A percentile compares a stretch with the other conserved stretches of the same genome.
Conservation (phyloP, 108 stramenopile genomes). For the Pseudonitzschia pungens region DNA sequence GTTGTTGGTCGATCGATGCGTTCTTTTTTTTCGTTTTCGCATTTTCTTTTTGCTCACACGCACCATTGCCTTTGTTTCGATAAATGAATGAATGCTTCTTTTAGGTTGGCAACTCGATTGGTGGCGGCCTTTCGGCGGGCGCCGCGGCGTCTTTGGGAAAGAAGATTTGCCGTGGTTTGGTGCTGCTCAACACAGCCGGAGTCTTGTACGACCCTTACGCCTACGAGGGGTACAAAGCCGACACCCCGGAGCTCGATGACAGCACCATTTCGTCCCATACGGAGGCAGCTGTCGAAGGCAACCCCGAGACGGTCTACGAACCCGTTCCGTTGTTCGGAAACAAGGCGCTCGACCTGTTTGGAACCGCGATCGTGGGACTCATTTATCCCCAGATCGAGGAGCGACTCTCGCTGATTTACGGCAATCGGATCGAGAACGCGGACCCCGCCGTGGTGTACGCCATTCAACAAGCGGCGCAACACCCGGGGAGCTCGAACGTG, state of each 20-base stretch:
- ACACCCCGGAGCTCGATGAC: not conserved
- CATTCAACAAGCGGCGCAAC: conserved; percentile 13
- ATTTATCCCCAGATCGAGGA: conserved; percentile 12
- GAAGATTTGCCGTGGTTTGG: conserved; percentile 32
- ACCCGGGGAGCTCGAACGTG: conserved; percentile 54
- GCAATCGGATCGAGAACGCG: conserved; percentile 4
- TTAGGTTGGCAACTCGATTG: conserved; percentile 8
- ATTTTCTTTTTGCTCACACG: not conserved
- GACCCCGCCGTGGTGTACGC: conserved; percentile 10
- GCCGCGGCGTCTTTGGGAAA: conserved; percentile 38
- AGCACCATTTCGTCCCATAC: not conserved
- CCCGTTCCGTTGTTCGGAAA: conserved; percentile 7
- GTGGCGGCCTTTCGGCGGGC: conserved; percentile 16
- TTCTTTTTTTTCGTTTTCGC: not conserved
- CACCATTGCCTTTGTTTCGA: not conserved
- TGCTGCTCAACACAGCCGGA: conserved; percentile 47
- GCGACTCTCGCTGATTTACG: conserved; percentile 8
- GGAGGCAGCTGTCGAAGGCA: conserved; percentile 6
- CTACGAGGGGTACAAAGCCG: not conserved
- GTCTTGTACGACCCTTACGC: not conserved
- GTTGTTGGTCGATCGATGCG: not conserved
- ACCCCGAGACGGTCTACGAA: not conserved
- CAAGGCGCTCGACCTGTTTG: conserved; percentile 1
- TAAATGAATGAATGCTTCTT: too few species aligned
- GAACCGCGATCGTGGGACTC: not conserved